A percentile compares a stretch with the other conserved stretches of the same genome.
Evolutionary conservation across 2,329 filamentous ascomycete species (phyloP).

Genomic region (Coniella lustricola): DNA sequence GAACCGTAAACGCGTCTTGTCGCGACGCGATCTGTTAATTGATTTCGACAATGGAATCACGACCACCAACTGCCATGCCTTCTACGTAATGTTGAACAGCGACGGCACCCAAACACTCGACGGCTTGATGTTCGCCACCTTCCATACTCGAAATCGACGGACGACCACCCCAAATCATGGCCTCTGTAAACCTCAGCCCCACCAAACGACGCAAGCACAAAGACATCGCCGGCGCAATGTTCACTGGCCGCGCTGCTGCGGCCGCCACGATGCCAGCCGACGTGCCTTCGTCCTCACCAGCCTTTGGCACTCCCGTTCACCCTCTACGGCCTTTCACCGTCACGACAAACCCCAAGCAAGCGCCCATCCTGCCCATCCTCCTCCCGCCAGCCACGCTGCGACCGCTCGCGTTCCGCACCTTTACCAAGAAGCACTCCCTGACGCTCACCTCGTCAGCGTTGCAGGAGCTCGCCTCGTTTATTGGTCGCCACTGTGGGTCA

Average conservation of each 20-base stretch:
- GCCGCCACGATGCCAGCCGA: slow-evolving; percentile 39
- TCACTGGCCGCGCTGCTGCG: slow-evolving; percentile 15
- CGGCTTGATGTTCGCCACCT: neutral
- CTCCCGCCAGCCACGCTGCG: slow-evolving; percentile 81
- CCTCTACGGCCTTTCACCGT: slow-evolving; percentile 61
- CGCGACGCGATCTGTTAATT: slow-evolving; percentile 22
- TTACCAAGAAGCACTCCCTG: slow-evolving; percentile 95
- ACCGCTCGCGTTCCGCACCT: slow-evolving; percentile 87
- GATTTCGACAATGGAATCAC: slow-evolving; percentile 13
- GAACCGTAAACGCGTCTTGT: neutral
- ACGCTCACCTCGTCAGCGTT: slow-evolving; percentile 84
- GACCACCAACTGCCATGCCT: neutral
- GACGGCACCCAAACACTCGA: neutral
- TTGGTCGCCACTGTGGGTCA: slow-evolving; percentile 88
- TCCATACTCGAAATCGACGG: neutral
- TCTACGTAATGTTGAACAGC: too few species aligned
- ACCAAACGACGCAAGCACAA: slow-evolving; percentile 22
- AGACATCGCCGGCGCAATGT: slow-evolving; percentile 16
- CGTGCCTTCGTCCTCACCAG: slow-evolving; percentile 82
- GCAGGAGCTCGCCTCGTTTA: slow-evolving; percentile 77
- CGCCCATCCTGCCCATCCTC: slow-evolving; percentile 75
- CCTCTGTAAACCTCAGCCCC: slow-evolving; percentile 13
- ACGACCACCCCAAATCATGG: slow-evolving; percentile 19
- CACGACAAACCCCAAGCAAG: slow-evolving; percentile 38
- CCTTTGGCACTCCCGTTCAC: slow-evolving; percentile 80